Evolutionary conservation across 371 early-diverging fungal species (phyloP), one percentile per base, ranked within the genome.

Genomic region (Apophysomyces trapeziformis): DNA sequence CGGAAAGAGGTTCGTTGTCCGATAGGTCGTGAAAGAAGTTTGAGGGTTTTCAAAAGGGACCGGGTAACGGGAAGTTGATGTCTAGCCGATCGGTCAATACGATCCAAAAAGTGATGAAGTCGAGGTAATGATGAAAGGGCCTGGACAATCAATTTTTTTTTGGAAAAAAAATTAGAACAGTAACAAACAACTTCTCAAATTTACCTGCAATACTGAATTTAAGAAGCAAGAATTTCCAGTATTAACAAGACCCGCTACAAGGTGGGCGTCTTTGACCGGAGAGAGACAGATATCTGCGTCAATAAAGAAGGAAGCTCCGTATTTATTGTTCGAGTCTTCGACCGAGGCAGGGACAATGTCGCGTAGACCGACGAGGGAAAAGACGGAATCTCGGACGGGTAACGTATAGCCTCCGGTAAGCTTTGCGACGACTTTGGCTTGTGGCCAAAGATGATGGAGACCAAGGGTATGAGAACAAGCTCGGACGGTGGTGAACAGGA

Each of bases 161-260:
- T 21, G 5, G 4, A 32, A 21, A 7, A 6, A 8, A 21, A n/a
- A 7, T 50, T 9, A 18, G 54, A 9, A 26, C 32, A 26, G 32
- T 26, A 26, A 26, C 32, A 26, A 26, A 26, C 32, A 6, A n/a
- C 46, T 45, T 45, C 13, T 43, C 12, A 1, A 57, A 35, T 35
- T 57, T 76, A 90, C 92, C 88, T 97, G 98, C 26, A 96, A 74
- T 11, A 96, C 94, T 14, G 93, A 90, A 74, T 96, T 96, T 71
- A 97, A 80, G 68, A 95, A 97, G 73, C 98, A 97, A 37, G 96
- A 90, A 74, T 97, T 97, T 47, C 98, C 98, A 12, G 91, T 87
- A 65, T 97, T 97, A 43, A 91, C 84, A 36, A 97, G 80, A 1
- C 98, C 98, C 44, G 86, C 79, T 38, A 75, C 63, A 14, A 44